These are phyloP conservation scores for Cinnamomum chago DNA, from an alignment of 164 flowering plant species.

Conservation along the genomic window DNA sequence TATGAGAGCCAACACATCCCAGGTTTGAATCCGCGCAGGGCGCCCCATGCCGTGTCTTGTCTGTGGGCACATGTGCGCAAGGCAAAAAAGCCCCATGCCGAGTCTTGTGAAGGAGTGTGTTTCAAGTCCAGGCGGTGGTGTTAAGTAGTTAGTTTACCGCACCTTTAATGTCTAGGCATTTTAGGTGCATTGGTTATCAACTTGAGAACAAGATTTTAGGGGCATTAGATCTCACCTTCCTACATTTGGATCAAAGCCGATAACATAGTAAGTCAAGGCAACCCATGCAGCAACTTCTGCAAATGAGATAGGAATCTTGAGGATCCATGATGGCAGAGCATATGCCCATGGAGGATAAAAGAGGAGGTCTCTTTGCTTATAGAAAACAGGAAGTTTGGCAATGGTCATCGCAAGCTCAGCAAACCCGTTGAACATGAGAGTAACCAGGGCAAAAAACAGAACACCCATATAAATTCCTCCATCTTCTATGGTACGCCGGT, in stretches of 20 bases:
- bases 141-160: no score
- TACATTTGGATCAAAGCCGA: conserved; percentile 29
- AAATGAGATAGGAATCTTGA: conserved; percentile 16
- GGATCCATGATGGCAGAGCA: conserved; percentile 15
- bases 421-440: conserved; percentile 36
- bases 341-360: conserved; percentile 43
- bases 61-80: no score
- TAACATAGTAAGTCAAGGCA: conserved; percentile 15
- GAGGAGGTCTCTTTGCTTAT: conserved; percentile 53
- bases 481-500: conserved; percentile 22
- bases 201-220: background rate
- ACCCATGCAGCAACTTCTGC: conserved; percentile 12
- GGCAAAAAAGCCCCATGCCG: no score
- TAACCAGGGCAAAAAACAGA: conserved; percentile 25
- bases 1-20: no score
- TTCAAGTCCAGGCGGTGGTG: no score
- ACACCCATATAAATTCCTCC: conserved; percentile 42
- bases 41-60: no score
- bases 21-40: no score
- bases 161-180: no score
- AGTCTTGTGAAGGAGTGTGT: no score
- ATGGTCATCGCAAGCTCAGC: conserved; percentile 41
- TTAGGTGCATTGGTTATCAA: no score
- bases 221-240: conserved; percentile 21
- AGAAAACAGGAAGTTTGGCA: conserved; percentile 49